A percentile compares a stretch with the other conserved stretches of the same genome.
These are phyloP conservation scores for Tardiomyces digboiensis DNA, from an alignment of 1,139 yeast genomes.

Conservation along the genomic window DNA sequence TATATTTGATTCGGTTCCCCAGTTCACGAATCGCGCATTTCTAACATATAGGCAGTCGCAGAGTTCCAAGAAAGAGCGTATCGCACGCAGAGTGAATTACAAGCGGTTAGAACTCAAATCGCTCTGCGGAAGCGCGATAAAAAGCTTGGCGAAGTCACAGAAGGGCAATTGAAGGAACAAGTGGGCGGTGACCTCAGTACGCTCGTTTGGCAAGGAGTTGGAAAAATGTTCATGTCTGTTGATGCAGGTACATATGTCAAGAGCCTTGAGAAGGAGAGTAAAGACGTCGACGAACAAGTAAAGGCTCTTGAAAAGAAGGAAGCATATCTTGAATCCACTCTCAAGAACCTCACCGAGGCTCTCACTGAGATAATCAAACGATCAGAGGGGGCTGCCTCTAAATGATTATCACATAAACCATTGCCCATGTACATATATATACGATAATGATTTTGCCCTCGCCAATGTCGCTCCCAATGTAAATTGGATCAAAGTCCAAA, in stretches of 20 bases:
- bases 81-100: constrained; percentile 43
- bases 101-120: constrained; percentile 51
- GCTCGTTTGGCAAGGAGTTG: constrained; percentile 77
- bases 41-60: neutral
- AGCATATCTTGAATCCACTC: constrained; percentile 64
- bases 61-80: constrained; percentile 12
- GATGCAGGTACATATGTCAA: constrained; percentile 38
- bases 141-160: constrained; percentile 47
- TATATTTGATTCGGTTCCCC: neutral
- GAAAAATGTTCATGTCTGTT: constrained; percentile 44
- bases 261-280: constrained; percentile 42
- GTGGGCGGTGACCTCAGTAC: constrained; percentile 30
- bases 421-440: too few relatives aligned
- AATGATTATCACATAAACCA: too few relatives aligned
- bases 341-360: constrained; percentile 60
- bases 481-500: too few relatives aligned
- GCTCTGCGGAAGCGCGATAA: constrained; percentile 48
- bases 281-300: constrained; percentile 46
- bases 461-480: too few relatives aligned
- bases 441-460: too few relatives aligned
- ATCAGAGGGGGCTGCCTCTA: too few relatives aligned
- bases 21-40: neutral
- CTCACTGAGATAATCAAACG: constrained; percentile 38
- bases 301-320: constrained; percentile 58
- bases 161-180: constrained; percentile 40